Evolutionary conservation across 2,329 filamentous ascomycete species (phyloP).

Genomic region (Lachnellula cervina): DNA sequence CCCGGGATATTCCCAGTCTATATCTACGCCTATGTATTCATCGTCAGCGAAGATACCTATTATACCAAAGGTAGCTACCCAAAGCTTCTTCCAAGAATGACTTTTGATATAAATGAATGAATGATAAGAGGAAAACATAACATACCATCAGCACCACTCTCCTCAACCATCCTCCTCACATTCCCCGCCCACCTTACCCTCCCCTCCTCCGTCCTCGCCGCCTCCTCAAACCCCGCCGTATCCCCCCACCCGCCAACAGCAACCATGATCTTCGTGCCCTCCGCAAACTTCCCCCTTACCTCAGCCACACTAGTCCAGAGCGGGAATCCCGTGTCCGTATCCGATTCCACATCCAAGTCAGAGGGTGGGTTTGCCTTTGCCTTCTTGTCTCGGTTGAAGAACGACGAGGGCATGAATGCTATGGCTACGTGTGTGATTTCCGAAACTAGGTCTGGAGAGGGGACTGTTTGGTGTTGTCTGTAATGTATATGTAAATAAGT

Average conservation of each 20-base stretch:
- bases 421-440: slow-evolving; percentile 53
- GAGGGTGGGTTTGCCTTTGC: not conserved
- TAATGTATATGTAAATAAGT: no score
- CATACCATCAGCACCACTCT: slow-evolving; percentile 58
- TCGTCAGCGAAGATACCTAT: not conserved
- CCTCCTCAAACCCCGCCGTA: slow-evolving; percentile 55
- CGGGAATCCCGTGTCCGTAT: slow-evolving; percentile 35
- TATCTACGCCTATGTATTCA: slow-evolving; percentile 34
- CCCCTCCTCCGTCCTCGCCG: slow-evolving; percentile 46
- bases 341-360: not conserved
- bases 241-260: slow-evolving; percentile 75
- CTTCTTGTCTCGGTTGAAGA: slow-evolving; percentile 42
- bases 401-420: slow-evolving; percentile 51
- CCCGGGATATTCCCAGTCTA: slow-evolving; percentile 51
- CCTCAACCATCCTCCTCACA: slow-evolving; percentile 56
- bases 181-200: slow-evolving; percentile 59
- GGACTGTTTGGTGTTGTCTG: slow-evolving; percentile 30
- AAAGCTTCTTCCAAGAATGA: no score
- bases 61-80: no score
- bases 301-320: slow-evolving; percentile 45
- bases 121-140: not conserved
- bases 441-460: slow-evolving; percentile 20
- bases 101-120: no score
- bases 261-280: slow-evolving; percentile 58
- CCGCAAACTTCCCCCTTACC: slow-evolving; percentile 37